These are phyloP conservation scores for Camillea tinctor DNA, from an alignment of 2,329 filamentous ascomycete species.

Conservation along the genomic window DNA sequence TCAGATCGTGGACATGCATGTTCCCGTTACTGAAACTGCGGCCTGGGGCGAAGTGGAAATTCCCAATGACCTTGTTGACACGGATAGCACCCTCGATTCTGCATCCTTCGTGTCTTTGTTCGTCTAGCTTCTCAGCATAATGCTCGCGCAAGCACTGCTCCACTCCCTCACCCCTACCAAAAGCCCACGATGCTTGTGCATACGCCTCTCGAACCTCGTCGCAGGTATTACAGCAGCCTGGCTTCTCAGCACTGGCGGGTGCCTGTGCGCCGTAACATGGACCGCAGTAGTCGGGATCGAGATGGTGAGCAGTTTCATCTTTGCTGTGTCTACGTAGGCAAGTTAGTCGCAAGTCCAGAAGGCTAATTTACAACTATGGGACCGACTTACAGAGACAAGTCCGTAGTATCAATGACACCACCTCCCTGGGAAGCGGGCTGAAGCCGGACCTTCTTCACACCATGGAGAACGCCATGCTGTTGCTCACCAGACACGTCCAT, in stretches of 20 bases:
- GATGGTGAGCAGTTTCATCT: conserved; percentile 69
- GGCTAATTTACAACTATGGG: not conserved
- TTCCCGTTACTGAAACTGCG: conserved; percentile 95
- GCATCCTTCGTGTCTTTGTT: conserved; percentile 88
- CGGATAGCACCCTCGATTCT: conserved; percentile 87
- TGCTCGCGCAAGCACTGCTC: conserved; percentile 96
- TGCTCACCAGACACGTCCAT: conserved; percentile 99
- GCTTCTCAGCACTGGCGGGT: conserved; percentile 69
- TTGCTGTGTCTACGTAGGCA: conserved; percentile 55
- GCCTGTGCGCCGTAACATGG: conserved; percentile 83
- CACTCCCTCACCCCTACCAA: conserved; percentile 86
- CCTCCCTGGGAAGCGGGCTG: conserved; percentile 71
- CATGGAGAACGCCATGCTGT: conserved; percentile 90
- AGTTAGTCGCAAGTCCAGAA: not conserved
- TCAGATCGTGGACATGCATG: conserved; percentile 95
- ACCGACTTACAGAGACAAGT: conserved; percentile 61
- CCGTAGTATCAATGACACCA: conserved; percentile 67
- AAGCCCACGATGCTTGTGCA: conserved; percentile 85
- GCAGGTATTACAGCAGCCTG: conserved; percentile 96
- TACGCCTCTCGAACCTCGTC: conserved; percentile 97
- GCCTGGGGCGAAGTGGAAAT: conserved; percentile 97
- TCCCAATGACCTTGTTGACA: conserved; percentile 97
- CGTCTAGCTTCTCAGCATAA: conserved; percentile 84
- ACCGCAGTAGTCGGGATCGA: conserved; percentile 91
- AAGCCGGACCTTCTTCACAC: conserved; percentile 87